Conservation (phyloP, 2,329 filamentous ascomycete species). For the Aspergillus viridinutans region DNA sequence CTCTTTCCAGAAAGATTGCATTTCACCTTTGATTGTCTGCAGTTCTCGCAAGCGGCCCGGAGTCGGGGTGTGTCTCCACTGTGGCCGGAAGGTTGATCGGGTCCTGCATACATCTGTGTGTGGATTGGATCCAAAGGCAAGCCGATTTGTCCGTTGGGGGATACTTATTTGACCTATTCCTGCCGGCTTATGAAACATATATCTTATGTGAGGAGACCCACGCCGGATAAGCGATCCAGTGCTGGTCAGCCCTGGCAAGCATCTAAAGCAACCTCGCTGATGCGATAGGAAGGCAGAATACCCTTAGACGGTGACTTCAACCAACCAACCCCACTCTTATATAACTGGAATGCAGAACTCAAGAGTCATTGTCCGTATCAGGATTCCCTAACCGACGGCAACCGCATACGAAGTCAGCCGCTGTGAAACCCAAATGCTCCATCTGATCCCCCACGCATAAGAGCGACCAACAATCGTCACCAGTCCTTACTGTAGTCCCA, state of each 20-base stretch:
- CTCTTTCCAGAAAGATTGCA: slow-evolving; percentile 35
- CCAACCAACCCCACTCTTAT: slow-evolving; percentile 9
- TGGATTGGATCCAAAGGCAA: not conserved
- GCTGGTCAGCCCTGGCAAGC: not conserved
- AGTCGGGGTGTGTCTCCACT: slow-evolving; percentile 31
- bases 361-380: slow-evolving; percentile 24
- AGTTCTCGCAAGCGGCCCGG: slow-evolving; percentile 37
- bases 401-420: slow-evolving; percentile 35
- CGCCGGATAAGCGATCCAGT: not conserved
- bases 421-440: slow-evolving; percentile 34
- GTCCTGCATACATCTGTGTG: slow-evolving; percentile 25
- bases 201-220: not conserved
- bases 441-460: slow-evolving; percentile 34
- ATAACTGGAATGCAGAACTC: slow-evolving; percentile 10
- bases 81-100: slow-evolving; percentile 15
- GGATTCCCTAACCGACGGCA: slow-evolving; percentile 27
- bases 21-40: slow-evolving; percentile 39
- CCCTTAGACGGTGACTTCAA: not conserved
- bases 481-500: slow-evolving; percentile 15
- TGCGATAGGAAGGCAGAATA: not conserved
- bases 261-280: not conserved
- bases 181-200: not conserved
- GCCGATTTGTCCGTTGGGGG: not conserved
- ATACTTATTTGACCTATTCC: slow-evolving; percentile 10
- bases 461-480: slow-evolving; percentile 11